A percentile compares a stretch with the other conserved stretches of the same genome.
These are phyloP conservation scores for Kurtzmaniella quercitrusa DNA, from an alignment of 1,139 yeast genomes.

Conservation along the genomic window DNA sequence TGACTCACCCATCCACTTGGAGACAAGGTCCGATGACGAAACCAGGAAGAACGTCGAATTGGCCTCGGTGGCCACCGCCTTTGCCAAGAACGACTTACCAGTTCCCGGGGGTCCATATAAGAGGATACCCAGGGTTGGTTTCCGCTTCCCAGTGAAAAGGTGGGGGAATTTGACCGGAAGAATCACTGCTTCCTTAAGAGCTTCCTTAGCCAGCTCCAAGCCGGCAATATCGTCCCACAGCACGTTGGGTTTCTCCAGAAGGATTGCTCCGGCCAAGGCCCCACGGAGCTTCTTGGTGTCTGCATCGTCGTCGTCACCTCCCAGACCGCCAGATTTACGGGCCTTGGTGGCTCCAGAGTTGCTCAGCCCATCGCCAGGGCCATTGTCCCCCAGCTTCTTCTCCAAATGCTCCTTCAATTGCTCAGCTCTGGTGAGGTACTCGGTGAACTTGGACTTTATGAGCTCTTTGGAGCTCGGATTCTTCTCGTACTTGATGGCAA, in stretches of 20 bases:
- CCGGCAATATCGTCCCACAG: conserved; percentile 97
- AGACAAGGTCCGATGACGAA: conserved; percentile 88
- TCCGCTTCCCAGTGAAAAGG: conserved; percentile 86
- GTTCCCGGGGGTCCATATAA: conserved; percentile 99
- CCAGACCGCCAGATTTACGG: conserved; percentile 43
- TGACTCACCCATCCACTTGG: conserved; percentile 99
- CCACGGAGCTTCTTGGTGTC: conserved; percentile 87
- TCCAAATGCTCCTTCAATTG: conserved; percentile 88
- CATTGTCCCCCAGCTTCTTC: conserved; percentile 44
- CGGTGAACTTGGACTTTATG: conserved; percentile 84
- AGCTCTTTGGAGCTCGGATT: conserved; percentile 85
- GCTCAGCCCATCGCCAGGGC: conserved; percentile 45
- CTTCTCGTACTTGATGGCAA: conserved; percentile 94
- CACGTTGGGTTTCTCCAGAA: conserved; percentile 90
- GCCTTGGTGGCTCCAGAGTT: conserved; percentile 60
- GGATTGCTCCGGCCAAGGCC: conserved; percentile 88
- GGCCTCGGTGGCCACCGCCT: conserved; percentile 98
- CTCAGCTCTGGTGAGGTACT: conserved; percentile 90
- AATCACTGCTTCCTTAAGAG: conserved; percentile 95
- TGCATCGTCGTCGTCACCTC: conserved; percentile 67
- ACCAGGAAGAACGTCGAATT: conserved; percentile 94
- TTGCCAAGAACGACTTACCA: conserved; percentile 94
- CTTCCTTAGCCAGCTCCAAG: conserved; percentile 90
- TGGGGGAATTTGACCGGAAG: conserved; percentile 94
- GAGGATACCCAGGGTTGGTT: conserved; percentile 88